phyloP scores from a whole-genome alignment of 129 eudicot species.

The Pseudognaphalium luteoalbum region DNA sequence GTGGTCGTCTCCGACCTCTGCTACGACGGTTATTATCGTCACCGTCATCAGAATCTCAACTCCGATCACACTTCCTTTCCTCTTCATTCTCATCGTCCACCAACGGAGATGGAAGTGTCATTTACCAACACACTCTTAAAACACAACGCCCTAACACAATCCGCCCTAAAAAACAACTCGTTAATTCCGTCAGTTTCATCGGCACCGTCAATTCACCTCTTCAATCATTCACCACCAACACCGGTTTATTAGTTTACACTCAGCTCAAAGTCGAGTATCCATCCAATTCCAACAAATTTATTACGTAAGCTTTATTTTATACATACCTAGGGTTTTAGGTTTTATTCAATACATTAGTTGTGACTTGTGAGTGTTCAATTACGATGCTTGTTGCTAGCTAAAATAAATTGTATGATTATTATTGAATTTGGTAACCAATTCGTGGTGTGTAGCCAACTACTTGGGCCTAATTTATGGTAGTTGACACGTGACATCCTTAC shows the following conservation, averaged over 20 bases:
- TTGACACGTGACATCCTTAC: too few species aligned
- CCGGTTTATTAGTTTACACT: slow-evolving; percentile 35
- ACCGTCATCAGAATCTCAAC: slow-evolving; percentile 3
- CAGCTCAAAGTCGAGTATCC: slow-evolving; percentile 36
- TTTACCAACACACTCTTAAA: slow-evolving; percentile 53
- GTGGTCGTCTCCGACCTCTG: slow-evolving; percentile 27
- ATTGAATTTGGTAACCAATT: too few species aligned
- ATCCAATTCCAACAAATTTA: slow-evolving; percentile 20
- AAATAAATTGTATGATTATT: too few species aligned
- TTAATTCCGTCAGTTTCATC: slow-evolving; percentile 59
- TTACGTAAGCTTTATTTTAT: slow-evolving; percentile 33
- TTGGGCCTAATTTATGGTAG: too few species aligned
- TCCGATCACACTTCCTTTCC: slow-evolving; percentile 2
- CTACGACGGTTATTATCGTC: slow-evolving; percentile 11
- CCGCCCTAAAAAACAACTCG: slow-evolving; percentile 17
- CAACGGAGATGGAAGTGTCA: slow-evolving; percentile 23
- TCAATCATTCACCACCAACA: neutral
- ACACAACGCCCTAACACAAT: slow-evolving; percentile 60
- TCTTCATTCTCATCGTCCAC: slow-evolving; percentile 25
- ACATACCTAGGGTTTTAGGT: neutral
- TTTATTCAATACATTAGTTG: neutral
- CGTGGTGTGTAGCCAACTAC: too few species aligned
- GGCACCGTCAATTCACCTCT: slow-evolving; percentile 48
- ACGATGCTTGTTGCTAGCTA: too few species aligned
- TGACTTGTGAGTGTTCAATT: too few species aligned